Evolutionary conservation across 2,329 filamentous ascomycete species (phyloP), one percentile per base, ranked within the genome.

Genomic region (Mollisia scopiformis): DNA sequence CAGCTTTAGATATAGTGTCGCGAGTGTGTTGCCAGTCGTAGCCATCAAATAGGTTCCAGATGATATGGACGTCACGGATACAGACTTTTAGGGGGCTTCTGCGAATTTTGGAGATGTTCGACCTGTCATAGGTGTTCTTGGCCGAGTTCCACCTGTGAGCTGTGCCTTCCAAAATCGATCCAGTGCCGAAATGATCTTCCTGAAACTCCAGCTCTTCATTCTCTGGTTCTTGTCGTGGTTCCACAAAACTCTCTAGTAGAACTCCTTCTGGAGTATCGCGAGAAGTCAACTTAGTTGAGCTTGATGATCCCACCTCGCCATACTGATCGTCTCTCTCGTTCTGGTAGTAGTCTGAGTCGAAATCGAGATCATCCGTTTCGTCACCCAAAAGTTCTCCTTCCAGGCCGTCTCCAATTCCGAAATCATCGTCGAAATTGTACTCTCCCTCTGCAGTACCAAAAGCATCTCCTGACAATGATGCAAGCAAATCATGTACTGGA

Each of bases 1-100:
- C 93, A 6, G 92, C 93, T 72, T 94, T 91, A 23, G 88, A 88
- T 59, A 99, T 97, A 3, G 89, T 86, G 64, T 95, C 90, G 46
- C 94, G 85, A 0, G 96, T 99, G 46, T 86, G 84, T 68, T 88
- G 85, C 96, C 96, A 99, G 75, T 99, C 96, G 73, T 97, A 99
- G 1, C 95, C 95, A 78, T 99, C 95, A 75, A 95, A 97, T 1
- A 99, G 80, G 71, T 99, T 96, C 95, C 95, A 99, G 62, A 98
- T 97, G 55, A 97, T 80, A 73, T 98, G 92, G 11, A 97, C 88
- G 71, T 97, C 92, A 27, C 91, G 88, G 16, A 98, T 84, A 5
- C 87, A 87, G 2, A 97, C 81, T 65, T 87, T 88, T 14, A 99
- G 77, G 6, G 94, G 92, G 63, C 89, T 91, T 56, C 81, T 82